A percentile compares a stretch with the other conserved stretches of the same genome.
Evolutionary conservation across 306 rosid species (phyloP).

Genomic region (Cucurbita argyrosperma): DNA sequence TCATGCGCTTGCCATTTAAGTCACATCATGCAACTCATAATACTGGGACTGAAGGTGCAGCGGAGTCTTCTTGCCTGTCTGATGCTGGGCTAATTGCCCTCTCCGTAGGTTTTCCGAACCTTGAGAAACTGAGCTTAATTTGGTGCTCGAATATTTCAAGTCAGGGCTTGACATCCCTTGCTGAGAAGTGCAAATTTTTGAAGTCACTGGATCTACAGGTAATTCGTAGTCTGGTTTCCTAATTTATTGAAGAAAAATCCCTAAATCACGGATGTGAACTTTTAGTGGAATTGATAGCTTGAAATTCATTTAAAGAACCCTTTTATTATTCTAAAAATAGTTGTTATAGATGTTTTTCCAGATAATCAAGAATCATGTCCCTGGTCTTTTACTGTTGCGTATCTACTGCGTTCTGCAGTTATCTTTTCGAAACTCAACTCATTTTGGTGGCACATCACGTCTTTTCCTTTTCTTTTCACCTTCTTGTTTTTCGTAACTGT

Average conservation of each 20-base stretch:
- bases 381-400: neutral
- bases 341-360: neutral
- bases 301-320: no score
- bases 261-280: neutral
- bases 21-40: constrained; percentile 10
- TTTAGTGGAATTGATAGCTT: neutral
- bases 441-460: neutral
- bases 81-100: constrained; percentile 60
- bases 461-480: neutral
- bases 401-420: neutral
- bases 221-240: neutral
- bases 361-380: neutral
- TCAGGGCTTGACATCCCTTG: constrained; percentile 42
- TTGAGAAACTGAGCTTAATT: constrained; percentile 63
- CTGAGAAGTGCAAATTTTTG: constrained; percentile 37
- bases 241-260: neutral
- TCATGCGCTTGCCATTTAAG: constrained; percentile 9
- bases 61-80: constrained; percentile 43
- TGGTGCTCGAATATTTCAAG: constrained; percentile 81
- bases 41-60: constrained; percentile 23
- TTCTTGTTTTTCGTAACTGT: neutral
- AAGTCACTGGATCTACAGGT: constrained; percentile 91
- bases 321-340: neutral
- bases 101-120: constrained; percentile 65
- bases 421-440: neutral